Base-by-base conservation (phyloP, 345 rosid species). In the Melastoma malabathricum region DNA sequence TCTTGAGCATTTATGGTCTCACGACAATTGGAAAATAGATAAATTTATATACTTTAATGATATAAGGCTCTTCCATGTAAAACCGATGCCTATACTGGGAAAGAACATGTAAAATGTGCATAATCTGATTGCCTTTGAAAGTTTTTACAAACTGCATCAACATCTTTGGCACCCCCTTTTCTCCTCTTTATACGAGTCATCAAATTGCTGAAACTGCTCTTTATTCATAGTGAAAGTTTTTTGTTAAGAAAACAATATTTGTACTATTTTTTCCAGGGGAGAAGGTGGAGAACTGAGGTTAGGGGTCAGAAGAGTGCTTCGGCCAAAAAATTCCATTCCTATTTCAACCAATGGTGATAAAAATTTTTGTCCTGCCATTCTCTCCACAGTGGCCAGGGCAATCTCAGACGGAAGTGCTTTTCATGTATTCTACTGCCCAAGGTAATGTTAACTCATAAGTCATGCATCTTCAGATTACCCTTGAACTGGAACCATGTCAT, bases 271-370 rank as follows among this genome's bases (percentile, higher is more conserved):
- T 59, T 34, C 41, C 41, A 86, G 96, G 75, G 93, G 84, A 47
- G 80, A 79, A 59, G 71, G 69, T 48, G 93, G 93, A 50, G 93
- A 81, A 69, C 70, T 86, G 74, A 83, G 96, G 54, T 70, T 86
- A 66, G 96, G 96, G 46, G 75, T 86, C 54, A 75, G 96, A 77
- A 75, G 85, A 71, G 72, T 78, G 58, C 58, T 70, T 61, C 76
- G 93, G 55, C 96, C 89, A n/a, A 67, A 72, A 63, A 79, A 77
- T 54, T 83, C 73, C 47, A 82, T 86, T 75, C 97, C 94, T 47
- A 83, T 69, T 60, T 75, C 94, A 19, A 52, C 78, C 59, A 47
- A 72, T 43, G 55, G 71, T 46, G 75, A 83, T 63, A 83, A 69
- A 60, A 79, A 69, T 61, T 75, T 83, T 2, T 63, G 50, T 57